Percentiles rank a stretch among this genome's conserved stretches.
Conservation (phyloP, 2,329 filamentous ascomycete species). For the Colletotrichum noveboracense region DNA sequence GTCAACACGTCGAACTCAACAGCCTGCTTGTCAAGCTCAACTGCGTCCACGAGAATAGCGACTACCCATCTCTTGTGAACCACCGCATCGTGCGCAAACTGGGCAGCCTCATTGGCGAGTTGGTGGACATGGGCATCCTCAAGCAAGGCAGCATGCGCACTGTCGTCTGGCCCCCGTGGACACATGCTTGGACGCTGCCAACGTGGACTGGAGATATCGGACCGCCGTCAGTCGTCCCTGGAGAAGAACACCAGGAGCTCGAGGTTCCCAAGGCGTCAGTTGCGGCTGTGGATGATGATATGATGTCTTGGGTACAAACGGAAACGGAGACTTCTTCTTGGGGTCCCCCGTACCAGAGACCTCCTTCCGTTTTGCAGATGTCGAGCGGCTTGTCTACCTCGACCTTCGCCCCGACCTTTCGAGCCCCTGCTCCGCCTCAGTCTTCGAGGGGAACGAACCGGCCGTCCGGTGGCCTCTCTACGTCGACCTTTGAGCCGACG, state of each 20-base stretch:
- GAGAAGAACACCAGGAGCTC: not conserved
- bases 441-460: not conserved
- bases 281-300: not conserved
- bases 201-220: not conserved
- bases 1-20: not conserved
- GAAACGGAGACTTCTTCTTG: not conserved
- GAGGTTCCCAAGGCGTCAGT: not conserved
- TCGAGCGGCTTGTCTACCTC: not conserved
- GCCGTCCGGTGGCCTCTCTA: not conserved
- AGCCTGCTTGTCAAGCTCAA: not conserved
- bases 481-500: not conserved
- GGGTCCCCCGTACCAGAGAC: not conserved
- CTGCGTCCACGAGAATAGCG: not conserved
- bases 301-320: not conserved
- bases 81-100: not conserved
- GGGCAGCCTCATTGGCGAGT: not conserved
- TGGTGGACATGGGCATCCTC: not conserved
- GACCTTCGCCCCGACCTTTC: not conserved
- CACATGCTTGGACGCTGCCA: not conserved
- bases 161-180: not conserved
- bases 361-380: not conserved
- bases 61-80: not conserved
- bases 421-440: not conserved
- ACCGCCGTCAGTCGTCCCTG: not conserved
- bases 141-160: not conserved